Evolutionary conservation across 306 rosid species (phyloP).

Genomic region (Corylus avellana): DNA sequence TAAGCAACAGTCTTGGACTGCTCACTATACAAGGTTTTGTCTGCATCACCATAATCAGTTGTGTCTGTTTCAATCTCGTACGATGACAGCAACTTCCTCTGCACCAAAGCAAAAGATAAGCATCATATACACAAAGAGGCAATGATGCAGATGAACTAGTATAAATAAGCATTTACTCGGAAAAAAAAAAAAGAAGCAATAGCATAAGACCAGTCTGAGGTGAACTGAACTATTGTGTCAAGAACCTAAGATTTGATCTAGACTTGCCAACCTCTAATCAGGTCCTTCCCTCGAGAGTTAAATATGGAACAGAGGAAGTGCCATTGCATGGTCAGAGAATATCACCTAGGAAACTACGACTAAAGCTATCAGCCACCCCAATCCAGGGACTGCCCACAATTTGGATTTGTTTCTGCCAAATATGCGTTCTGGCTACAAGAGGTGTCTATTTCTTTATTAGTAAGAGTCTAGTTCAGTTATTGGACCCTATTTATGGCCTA

Average conservation of each 20-base stretch:
- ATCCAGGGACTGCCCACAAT: not conserved
- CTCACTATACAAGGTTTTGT: slow-evolving; percentile 24
- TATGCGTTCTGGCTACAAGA: too few species aligned
- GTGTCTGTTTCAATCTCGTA: slow-evolving; percentile 47
- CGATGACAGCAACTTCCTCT: slow-evolving; percentile 77
- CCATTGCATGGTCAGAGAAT: not conserved
- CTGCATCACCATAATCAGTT: slow-evolving; percentile 26
- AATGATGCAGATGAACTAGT: not conserved
- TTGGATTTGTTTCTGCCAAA: not conserved
- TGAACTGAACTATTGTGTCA: not conserved
- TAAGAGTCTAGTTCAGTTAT: not conserved
- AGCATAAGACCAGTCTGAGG: not conserved
- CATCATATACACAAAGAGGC: not conserved
- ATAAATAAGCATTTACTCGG: not conserved
- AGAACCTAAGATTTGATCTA: not conserved
- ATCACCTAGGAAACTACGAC: not conserved
- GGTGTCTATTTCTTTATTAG: not conserved
- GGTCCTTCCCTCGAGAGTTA: not conserved
- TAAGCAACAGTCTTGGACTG: slow-evolving; percentile 43
- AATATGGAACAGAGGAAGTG: not conserved
- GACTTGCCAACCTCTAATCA: not conserved
- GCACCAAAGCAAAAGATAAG: slow-evolving; percentile 27
- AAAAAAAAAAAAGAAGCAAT: not conserved
- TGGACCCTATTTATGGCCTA: not conserved
- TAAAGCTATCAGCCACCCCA: not conserved